Evolutionary conservation across 306 rosid species (phyloP).

Genomic region (Medicago arabica): DNA sequence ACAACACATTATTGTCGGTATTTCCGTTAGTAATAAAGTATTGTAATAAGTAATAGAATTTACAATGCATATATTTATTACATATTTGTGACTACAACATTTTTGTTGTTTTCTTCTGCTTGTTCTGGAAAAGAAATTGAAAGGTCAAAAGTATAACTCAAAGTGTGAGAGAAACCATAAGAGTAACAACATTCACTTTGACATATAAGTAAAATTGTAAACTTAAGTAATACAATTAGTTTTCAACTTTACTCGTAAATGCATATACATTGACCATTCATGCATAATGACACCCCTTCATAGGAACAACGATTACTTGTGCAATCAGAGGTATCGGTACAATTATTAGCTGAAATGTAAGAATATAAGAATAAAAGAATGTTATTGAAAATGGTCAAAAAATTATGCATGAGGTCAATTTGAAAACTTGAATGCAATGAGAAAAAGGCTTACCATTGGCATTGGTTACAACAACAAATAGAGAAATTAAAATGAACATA

Average conservation of each 20-base stretch:
- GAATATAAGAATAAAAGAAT: too few species aligned
- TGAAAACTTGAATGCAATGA: background rate
- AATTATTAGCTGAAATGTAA: background rate
- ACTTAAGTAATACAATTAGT: background rate
- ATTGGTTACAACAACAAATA: background rate
- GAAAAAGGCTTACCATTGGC: background rate
- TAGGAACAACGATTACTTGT: background rate
- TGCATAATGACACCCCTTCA: background rate
- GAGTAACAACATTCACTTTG: background rate
- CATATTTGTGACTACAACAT: too few species aligned
- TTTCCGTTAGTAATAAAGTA: too few species aligned
- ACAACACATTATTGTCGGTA: rapidly evolving
- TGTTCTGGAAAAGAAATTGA: too few species aligned
- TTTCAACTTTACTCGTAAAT: background rate
- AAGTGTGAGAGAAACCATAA: background rate
- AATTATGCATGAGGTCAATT: background rate
- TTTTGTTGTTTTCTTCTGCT: too few species aligned
- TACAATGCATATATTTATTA: too few species aligned
- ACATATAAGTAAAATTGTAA: too few species aligned
- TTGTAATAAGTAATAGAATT: too few species aligned
- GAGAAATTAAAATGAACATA: background rate
- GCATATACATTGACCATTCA: background rate
- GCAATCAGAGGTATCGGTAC: background rate
- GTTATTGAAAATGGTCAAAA: background rate
- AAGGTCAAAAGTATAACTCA: too few species aligned